Base-by-base conservation (phyloP, 1,284 basidiomycete genomes). In the Cutaneotrichosporon dermatis region DNA sequence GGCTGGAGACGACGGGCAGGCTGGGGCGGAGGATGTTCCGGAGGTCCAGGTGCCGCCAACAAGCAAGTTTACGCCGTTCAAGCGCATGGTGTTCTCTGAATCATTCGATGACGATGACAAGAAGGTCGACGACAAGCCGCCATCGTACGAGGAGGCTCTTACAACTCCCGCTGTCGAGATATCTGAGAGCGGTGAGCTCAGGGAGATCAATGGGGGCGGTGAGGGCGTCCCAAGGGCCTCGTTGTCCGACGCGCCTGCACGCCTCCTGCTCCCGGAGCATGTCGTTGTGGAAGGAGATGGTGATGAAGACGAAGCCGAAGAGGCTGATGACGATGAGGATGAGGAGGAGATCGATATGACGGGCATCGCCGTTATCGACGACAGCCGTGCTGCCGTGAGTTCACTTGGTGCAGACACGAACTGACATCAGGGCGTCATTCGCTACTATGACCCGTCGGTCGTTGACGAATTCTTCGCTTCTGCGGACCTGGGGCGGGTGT, bases 381-480 rank as follows among this genome's bases (percentile, higher is more conserved):
- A 72, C 50, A 62, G 67, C 60, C 58, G 65, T n/a, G 61, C 68
- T 4, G 63, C 61, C 55, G 72, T 73, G 49, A 62, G 71, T 58
- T 33, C 34, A 43, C 36, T 9, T 12, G n/a, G 10, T 39, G 25
- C 25, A 25, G 25, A 25, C 25, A 25, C 25, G 25, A 48, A 33
- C 53, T 57, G 10, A 58, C 54, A 49, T 5, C 35, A 73, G 71
- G 74, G 73, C 11, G 68, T 65, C 0, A 54, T 60, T 15, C 59
- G 75, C 6, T 76, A 76, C 60, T 76, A 73, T 57, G 69, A 71
- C 48, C 61, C 64, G 3, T 57, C 44, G 25, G 58, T 63, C 13
- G 61, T 60, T 11, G 70, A 67, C n/a, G 69, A 73, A 0, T 76
- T 76, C 54, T 57, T 75, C 9, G 73, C 72, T n/a, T 66, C 66